A percentile compares a stretch with the other conserved stretches of the same genome.
phyloP scores from a whole-genome alignment of 371 early-diverging fungal species.

The Mortierella sp. region DNA sequence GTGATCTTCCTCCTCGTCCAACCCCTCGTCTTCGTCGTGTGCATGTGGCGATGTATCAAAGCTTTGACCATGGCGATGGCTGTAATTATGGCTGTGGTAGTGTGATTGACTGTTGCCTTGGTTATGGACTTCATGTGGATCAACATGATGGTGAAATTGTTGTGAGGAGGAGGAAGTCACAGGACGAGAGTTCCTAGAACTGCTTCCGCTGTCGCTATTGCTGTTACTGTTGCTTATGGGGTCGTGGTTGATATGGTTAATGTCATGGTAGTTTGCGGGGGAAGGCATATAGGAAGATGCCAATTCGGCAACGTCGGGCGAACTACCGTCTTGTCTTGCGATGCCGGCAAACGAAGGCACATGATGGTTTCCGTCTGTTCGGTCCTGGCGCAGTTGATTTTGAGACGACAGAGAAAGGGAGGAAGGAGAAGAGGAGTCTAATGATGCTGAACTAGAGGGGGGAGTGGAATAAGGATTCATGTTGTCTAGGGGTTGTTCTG shows the following conservation, averaged over 20 bases:
- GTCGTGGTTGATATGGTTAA: conserved; percentile 2
- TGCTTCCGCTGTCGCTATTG: not conserved
- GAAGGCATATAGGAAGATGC: not conserved
- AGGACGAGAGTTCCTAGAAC: not conserved
- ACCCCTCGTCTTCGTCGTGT: conserved; percentile 27
- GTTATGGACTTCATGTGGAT: not conserved
- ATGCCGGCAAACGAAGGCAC: not conserved
- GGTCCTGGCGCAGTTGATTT: conserved; percentile 12
- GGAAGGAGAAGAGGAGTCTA: conserved; percentile 4
- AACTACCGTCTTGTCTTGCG: not conserved
- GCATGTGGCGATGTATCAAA: conserved; percentile 16
- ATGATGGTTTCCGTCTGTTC: not conserved
- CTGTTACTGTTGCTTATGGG: not conserved
- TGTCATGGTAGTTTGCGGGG: not conserved
- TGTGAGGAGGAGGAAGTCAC: not conserved
- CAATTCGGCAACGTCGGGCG: not conserved
- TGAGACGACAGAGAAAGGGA: conserved; percentile 8
- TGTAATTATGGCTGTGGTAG: not conserved
- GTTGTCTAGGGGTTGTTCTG: conserved; percentile 3
- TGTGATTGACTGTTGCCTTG: not conserved
- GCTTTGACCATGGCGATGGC: conserved; percentile 7
- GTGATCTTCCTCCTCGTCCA: conserved; percentile 42
- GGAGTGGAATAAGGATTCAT: conserved; percentile 19
- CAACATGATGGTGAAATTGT: not conserved
- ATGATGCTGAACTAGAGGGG: conserved; percentile 3